Evolutionary conservation across 495 filamentous ascomycete species (phyloP).

Genomic region (Pseudomonodictys pantanalensis): DNA sequence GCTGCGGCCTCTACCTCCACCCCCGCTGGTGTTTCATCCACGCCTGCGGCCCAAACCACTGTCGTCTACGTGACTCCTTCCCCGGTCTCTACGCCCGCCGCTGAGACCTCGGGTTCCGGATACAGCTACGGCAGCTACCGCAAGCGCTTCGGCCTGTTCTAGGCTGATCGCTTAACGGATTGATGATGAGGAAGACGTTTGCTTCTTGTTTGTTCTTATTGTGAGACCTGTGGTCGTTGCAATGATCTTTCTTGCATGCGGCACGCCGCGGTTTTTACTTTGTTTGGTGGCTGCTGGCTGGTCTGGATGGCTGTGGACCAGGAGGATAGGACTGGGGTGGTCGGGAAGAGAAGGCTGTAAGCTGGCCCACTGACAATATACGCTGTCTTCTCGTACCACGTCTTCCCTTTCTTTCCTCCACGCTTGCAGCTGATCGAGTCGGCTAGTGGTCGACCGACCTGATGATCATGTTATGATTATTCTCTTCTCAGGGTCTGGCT

Average conservation of each 20-base stretch:
- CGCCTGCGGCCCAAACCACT: background rate
- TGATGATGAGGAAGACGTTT: background rate
- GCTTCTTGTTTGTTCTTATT: background rate
- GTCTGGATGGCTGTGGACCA: background rate
- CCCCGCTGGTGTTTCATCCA: background rate
- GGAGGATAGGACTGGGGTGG: background rate
- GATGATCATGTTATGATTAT: background rate
- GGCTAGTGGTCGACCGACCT: background rate
- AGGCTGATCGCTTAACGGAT: conserved; percentile 7
- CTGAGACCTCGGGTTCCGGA: conserved; percentile 5
- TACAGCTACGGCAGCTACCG: conserved; percentile 9
- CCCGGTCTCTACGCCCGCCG: background rate
- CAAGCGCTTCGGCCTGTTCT: conserved; percentile 12
- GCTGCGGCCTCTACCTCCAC: background rate
- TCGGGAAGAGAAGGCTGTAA: background rate
- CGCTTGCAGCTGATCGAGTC: background rate
- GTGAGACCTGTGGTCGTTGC: conserved; percentile 6
- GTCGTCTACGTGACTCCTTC: background rate
- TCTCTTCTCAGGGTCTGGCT: background rate
- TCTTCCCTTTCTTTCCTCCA: background rate
- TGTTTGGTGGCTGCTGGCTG: conserved; percentile 3
- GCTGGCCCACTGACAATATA: conserved; percentile 5
- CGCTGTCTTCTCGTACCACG: conserved; percentile 6
- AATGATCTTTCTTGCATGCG: conserved; percentile 2
- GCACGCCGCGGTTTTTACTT: background rate